Base-by-base conservation (phyloP, 2,329 filamentous ascomycete species). In the Talaromyces sp. region DNA sequence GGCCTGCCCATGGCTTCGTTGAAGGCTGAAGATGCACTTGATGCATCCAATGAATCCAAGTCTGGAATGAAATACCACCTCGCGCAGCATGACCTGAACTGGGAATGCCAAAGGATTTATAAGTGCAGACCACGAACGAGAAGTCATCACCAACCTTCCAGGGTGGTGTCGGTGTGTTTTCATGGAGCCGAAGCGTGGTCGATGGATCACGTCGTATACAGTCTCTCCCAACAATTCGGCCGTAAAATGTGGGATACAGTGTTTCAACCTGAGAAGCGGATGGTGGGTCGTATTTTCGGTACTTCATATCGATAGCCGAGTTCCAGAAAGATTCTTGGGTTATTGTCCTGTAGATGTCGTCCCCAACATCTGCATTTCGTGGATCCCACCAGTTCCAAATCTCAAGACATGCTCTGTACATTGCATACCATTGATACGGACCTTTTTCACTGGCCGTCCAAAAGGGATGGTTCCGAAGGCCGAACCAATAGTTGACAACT, bases 41-140 rank as follows among this genome's bases (percentile, higher is more conserved):
- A 54, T 59, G 56, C 7, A 59, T 58, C 51, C 38, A 58, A 17
- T 36, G 25, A 36, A 63, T 40, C 61, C 61, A 63, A 22, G 61
- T 63, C 36, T 58, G 38, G 31, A 58, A 63, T 38, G 36, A 4
- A 25, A 63, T 63, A 15, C 8, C 22, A 43, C 11, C 25, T 40
- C 25, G 36, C 25, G 6, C 29, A 43, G 53, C 3, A 1, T 47
- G 34, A 29, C 47, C 15, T 3, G 22, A 15, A 29, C 29, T 5
- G 13, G 7, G 47, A 15, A 19, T 27, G 27, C 27, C 25, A 8
- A 63, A 22, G 15, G 25, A 22, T 17, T 34, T 29, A 36, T 56
- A 56, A n/a, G 25, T 63, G 11, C 25, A 5, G 6, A 17, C 25
- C n/a, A 63, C 15, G 3, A 43, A 56, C 10, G 22, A 10, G 5